These are phyloP conservation scores for Penicillium sp. DNA, from an alignment of 2,329 filamentous ascomycete genomes.

Conservation along the genomic window DNA sequence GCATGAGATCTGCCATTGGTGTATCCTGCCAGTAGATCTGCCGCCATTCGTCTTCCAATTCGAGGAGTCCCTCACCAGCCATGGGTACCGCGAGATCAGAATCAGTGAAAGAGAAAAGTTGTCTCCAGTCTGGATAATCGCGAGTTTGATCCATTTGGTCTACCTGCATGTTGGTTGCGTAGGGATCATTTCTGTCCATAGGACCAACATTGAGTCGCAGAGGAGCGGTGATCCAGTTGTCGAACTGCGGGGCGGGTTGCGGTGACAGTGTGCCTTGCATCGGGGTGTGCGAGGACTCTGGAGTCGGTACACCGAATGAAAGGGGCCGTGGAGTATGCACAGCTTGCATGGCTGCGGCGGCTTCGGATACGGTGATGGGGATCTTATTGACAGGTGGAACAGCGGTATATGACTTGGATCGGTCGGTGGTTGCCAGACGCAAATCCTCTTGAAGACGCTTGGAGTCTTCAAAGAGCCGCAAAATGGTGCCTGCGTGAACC, in stretches of 20 bases:
- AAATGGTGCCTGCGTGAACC: conserved; percentile 44
- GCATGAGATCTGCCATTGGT: conserved; percentile 43
- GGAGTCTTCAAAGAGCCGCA: conserved; percentile 46
- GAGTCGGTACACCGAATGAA: conserved; percentile 31
- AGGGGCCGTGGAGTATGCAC: conserved; percentile 23
- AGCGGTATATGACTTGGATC: conserved; percentile 28
- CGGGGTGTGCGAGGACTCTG: conserved; percentile 26
- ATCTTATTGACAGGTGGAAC: conserved; percentile 18
- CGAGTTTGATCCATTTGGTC: conserved; percentile 35
- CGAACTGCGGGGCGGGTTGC: conserved; percentile 28
- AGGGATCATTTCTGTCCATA: conserved; percentile 23
- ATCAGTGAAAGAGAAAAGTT: conserved; percentile 43
- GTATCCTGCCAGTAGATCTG: conserved; percentile 47
- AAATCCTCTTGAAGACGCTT: conserved; percentile 44
- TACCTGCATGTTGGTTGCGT: conserved; percentile 27
- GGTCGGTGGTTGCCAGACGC: conserved; percentile 36
- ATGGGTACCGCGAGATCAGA: conserved; percentile 38
- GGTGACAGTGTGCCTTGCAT: conserved; percentile 25
- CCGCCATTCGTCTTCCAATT: conserved; percentile 47
- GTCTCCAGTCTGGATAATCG: conserved; percentile 42
- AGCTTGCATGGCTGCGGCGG: conserved; percentile 17
- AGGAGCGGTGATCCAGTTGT: conserved; percentile 34
- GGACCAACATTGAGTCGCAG: conserved; percentile 28
- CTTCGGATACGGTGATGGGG: conserved; percentile 18
- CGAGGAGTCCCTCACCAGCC: conserved; percentile 38